A percentile compares a stretch with the other conserved stretches of the same genome.
Evolutionary conservation across 1,139 yeast species (phyloP).

Genomic region (Nakaseomyces sp.): DNA sequence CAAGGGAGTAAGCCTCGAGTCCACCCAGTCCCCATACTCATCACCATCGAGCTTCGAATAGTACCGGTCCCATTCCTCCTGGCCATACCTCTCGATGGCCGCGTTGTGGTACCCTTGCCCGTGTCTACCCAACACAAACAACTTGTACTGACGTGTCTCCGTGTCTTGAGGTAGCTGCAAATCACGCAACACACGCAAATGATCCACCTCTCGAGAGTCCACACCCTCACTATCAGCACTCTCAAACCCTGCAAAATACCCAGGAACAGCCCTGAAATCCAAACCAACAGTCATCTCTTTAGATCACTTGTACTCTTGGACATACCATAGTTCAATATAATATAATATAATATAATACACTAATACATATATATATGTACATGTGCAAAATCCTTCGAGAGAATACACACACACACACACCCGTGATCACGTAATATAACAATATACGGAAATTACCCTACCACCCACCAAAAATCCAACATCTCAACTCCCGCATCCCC

Average conservation of each 20-base stretch:
- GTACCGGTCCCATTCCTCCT: slow-evolving; percentile 47
- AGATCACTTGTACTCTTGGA: too few species aligned
- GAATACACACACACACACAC: too few species aligned
- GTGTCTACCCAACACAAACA: slow-evolving; percentile 60
- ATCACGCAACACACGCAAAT: slow-evolving; percentile 40
- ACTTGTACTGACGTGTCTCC: slow-evolving; percentile 34
- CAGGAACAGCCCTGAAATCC: slow-evolving; percentile 1
- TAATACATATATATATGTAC: not conserved
- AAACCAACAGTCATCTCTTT: slow-evolving; percentile 1
- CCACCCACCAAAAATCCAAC: too few species aligned
- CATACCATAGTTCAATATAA: too few species aligned
- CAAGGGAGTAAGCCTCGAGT: slow-evolving; percentile 40
- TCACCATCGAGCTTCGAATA: slow-evolving; percentile 45
- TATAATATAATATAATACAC: too few species aligned
- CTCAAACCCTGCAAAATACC: slow-evolving; percentile 4
- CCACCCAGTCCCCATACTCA: slow-evolving; percentile 24
- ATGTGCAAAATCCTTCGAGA: too few species aligned
- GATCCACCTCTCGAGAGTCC: slow-evolving; percentile 19
- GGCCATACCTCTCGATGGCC: slow-evolving; percentile 50
- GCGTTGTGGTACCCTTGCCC: slow-evolving; percentile 73
- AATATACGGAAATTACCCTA: too few species aligned
- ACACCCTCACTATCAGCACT: slow-evolving; percentile 3
- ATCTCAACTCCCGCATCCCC: too few species aligned
- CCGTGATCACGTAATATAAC: too few species aligned
- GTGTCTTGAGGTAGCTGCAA: slow-evolving; percentile 17